Percentiles rank a stretch among this genome's conserved stretches.
These are phyloP conservation scores for Rosa chinensis DNA, from an alignment of 306 rosid genomes.

Conservation along the genomic window DNA sequence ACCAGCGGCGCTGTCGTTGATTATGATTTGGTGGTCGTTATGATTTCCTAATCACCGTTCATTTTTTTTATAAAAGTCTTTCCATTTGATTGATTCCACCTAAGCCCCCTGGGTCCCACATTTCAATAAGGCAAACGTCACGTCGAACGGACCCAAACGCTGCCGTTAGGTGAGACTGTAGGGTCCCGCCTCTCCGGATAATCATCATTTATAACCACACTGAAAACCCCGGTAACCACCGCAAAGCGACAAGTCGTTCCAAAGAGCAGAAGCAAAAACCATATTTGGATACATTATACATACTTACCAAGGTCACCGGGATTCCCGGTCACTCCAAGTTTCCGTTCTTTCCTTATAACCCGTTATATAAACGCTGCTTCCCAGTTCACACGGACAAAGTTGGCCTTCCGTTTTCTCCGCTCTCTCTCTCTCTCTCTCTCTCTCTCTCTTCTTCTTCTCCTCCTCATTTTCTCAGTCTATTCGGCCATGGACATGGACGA, in stretches of 20 bases:
- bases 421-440: not conserved
- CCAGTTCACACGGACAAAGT: not conserved
- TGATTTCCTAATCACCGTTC: conserved; percentile 13
- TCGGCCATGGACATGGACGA: conserved; percentile 26
- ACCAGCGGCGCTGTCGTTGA: not conserved
- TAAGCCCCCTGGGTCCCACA: conserved; percentile 3
- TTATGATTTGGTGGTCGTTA: not conserved
- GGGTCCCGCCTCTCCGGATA: not conserved
- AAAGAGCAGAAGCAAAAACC: not conserved
- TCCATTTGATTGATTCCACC: conserved; percentile 2
- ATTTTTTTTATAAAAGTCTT: no score
- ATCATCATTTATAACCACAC: not conserved
- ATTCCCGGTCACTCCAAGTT: conserved; percentile 30
- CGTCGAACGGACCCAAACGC: conserved; percentile 8
- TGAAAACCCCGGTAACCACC: not conserved
- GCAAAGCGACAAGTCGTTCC: conserved; percentile 10
- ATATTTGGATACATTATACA: no score
- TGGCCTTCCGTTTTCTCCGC: not conserved
- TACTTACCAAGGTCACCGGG: conserved; percentile 13
- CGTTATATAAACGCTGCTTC: not conserved
- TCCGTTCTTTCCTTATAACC: conserved; percentile 9
- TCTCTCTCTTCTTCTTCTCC: not conserved
- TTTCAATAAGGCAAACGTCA: not conserved
- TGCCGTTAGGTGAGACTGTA: not conserved
- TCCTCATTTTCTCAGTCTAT: not conserved